phyloP scores from a whole-genome alignment of 2,329 filamentous ascomycete species.

The Apiospora aurea region DNA sequence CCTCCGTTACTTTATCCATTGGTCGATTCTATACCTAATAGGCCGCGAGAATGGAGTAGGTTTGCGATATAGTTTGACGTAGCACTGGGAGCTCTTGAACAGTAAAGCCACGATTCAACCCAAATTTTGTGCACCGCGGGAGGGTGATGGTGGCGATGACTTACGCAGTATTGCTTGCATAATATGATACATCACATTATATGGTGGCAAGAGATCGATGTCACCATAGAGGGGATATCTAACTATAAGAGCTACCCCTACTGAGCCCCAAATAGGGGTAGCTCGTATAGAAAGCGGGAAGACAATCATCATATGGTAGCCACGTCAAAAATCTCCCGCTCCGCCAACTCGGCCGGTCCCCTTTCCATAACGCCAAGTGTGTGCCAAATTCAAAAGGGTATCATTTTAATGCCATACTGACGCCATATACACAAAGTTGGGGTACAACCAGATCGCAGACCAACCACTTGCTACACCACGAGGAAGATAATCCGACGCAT shows the following conservation, averaged over 20 bases:
- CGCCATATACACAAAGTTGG: not conserved
- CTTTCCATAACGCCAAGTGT: slow-evolving; percentile 6
- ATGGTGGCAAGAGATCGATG: too few species aligned
- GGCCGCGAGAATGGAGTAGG: too few species aligned
- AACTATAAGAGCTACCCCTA: not conserved
- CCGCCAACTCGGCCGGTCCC: not conserved
- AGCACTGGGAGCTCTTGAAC: not conserved
- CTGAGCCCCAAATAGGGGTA: not conserved
- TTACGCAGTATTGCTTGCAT: too few species aligned
- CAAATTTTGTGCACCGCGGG: not conserved
- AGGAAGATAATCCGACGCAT: not conserved
- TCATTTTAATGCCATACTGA: slow-evolving; percentile 15
- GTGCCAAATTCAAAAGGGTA: slow-evolving; percentile 17
- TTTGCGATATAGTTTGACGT: not conserved
- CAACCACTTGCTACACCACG: not conserved
- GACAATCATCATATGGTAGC: not conserved
- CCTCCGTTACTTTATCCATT: not conserved
- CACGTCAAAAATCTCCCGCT: not conserved
- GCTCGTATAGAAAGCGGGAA: not conserved
- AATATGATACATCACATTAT: too few species aligned
- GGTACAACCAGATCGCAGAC: not conserved
- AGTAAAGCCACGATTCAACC: not conserved
- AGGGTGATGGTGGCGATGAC: too few species aligned
- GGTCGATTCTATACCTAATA: not conserved
- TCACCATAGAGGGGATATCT: not conserved